Evolutionary conservation across 176 grass and related monocot genomes (phyloP), one percentile per base, ranked within the genome.

Genomic region (Avena sativa): DNA sequence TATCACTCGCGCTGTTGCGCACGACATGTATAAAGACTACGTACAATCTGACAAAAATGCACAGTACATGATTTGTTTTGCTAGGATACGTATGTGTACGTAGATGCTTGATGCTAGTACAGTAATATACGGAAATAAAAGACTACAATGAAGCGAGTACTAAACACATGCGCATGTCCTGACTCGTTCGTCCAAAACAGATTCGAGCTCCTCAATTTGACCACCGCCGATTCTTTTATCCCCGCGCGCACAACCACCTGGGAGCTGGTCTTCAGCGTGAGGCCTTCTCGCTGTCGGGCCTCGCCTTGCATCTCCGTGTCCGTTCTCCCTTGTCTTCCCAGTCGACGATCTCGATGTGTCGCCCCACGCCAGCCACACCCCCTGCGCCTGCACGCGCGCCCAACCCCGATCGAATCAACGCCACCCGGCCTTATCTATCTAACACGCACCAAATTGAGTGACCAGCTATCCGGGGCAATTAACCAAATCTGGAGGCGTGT

Each of bases 291-390:
- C 70, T 65, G 58, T 64, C 82, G 11, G 65, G 67, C 46, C 26
- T 36, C 6, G 36, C 81, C 7, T 78, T 87, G 86, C 81, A 90
- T 87, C 81, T 91, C 81, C 85, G 12, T 89, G 91, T 95, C 89
- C 60, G 59, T 93, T 89, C 83, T 62, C 77, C 83, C 76, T 93
- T 93, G 94, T 96, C 94, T 89, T 90, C 91, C 88, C 20, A 78
- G 65, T 69, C 74, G 10, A 8, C 13, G 59, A 87, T 87, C 76
- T 81, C 82, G 76, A 88, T 81, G 85, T 38, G 0, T 49, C 78
- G 12, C 36, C 16, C 36, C 20, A 9, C 52, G 40, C 52, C 36
- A 7, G 38, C 38, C 38, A 40, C 38, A 40, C 38, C 28, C 28
- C 28, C 38, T 40, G 40, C 30, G 3, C 46, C 5, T 43, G 62